These are phyloP conservation scores for Sophora flavescens DNA, from an alignment of 306 rosid species.

Conservation along the genomic window DNA sequence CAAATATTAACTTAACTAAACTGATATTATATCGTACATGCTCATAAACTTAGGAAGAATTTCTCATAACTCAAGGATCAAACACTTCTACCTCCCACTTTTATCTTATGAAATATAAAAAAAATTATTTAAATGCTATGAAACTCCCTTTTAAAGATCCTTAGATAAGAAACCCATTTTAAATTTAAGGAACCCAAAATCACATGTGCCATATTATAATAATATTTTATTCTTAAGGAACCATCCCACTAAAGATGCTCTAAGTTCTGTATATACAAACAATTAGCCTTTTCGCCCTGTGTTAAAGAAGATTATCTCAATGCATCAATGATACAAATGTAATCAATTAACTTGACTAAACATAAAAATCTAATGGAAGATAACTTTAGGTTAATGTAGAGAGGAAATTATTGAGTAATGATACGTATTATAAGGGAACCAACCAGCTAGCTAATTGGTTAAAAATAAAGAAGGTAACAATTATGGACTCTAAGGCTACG, in stretches of 20 bases:
- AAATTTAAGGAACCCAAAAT: too few species aligned
- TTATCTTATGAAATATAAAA: too few species aligned
- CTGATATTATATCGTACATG: neutral
- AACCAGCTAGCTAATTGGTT: neutral
- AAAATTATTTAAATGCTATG: too few species aligned
- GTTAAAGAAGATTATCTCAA: conserved; percentile 4
- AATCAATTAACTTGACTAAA: conserved; percentile 9
- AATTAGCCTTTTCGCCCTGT: conserved; percentile 17
- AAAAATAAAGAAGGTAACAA: neutral
- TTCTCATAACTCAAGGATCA: neutral
- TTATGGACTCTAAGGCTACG: neutral
- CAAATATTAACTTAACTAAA: neutral
- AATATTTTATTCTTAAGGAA: too few species aligned
- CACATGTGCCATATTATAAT: too few species aligned
- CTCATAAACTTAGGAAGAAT: neutral
- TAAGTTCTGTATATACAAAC: too few species aligned
- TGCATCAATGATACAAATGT: conserved; percentile 23
- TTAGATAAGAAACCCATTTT: too few species aligned
- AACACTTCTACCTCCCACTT: too few species aligned
- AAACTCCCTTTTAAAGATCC: too few species aligned
- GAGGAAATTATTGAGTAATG: conserved; percentile 53
- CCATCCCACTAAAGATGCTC: too few species aligned
- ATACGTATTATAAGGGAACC: conserved; percentile 13
- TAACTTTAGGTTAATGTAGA: conserved; percentile 18
- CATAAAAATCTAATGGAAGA: neutral